These are phyloP conservation scores for Solioccasus polychromus DNA, from an alignment of 768 basidiomycete species.

Conservation along the genomic window DNA sequence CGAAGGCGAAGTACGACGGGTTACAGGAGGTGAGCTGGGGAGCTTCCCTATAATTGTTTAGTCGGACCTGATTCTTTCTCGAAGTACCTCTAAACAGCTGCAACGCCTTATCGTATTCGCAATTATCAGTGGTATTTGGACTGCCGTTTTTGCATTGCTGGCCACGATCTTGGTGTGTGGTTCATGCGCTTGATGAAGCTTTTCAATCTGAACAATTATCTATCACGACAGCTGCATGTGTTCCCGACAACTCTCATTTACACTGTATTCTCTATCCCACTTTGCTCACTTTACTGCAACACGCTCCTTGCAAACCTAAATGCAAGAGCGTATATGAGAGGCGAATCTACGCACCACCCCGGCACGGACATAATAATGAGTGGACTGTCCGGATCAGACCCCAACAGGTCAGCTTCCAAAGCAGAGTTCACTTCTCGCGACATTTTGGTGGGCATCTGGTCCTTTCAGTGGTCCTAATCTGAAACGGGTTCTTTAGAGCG, in stretches of 20 bases:
- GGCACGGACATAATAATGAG: no score
- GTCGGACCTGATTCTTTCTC: no score
- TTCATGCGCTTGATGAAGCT: slow-evolving; percentile 33
- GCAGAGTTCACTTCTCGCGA: no score
- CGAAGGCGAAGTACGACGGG: neutral
- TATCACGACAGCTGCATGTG: neutral
- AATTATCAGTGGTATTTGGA: slow-evolving; percentile 37
- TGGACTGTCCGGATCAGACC: no score
- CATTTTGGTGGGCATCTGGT: no score
- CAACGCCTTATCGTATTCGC: slow-evolving; percentile 12
- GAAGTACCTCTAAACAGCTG: neutral
- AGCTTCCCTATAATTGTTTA: no score
- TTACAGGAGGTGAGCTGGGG: neutral
- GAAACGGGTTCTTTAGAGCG: no score
- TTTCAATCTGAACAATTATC: no score
- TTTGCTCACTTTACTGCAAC: slow-evolving; percentile 13
- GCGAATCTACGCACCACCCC: no score
- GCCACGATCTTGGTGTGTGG: no score
- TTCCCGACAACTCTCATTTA: neutral
- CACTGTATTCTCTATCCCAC: neutral
- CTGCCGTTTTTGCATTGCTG: slow-evolving; percentile 50
- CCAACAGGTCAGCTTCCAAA: no score
- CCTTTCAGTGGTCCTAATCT: no score
- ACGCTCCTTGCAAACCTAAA: slow-evolving; percentile 19
- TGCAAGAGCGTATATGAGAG: slow-evolving; percentile 5